These are phyloP conservation scores for Lecanicillium sp. DNA, from an alignment of 2,329 filamentous ascomycete genomes.

Conservation along the genomic window DNA sequence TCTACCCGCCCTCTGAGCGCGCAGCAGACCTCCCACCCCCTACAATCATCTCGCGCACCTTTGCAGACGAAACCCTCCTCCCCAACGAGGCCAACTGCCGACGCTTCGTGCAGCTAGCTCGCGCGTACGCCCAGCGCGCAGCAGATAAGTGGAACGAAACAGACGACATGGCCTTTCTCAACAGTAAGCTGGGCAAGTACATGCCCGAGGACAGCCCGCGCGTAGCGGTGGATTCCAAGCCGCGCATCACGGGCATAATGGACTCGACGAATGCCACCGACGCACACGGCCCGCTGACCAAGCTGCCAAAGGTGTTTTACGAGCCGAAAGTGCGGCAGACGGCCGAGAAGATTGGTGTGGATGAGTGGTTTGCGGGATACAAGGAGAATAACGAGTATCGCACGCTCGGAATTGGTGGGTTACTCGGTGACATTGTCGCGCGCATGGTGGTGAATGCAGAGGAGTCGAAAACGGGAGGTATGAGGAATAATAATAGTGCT, in stretches of 20 bases:
- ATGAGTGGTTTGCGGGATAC: conserved; percentile 92
- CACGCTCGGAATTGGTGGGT: conserved; percentile 74
- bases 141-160: conserved; percentile 67
- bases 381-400: conserved; percentile 79
- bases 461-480: conserved; percentile 4
- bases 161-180: conserved; percentile 77
- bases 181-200: conserved; percentile 69
- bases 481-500: conserved; percentile 2
- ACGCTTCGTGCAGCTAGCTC: conserved; percentile 60
- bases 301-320: conserved; percentile 80
- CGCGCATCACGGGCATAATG: conserved; percentile 82
- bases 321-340: conserved; percentile 62
- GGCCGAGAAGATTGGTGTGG: conserved; percentile 67
- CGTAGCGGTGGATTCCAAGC: conserved; percentile 76
- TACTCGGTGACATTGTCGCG: conserved; percentile 75
- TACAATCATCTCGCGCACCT: conserved; percentile 56
- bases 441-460: conserved; percentile 63
- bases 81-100: conserved; percentile 70
- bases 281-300: conserved; percentile 68
- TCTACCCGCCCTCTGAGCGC: conserved; percentile 54
- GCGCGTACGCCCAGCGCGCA: conserved; percentile 63
- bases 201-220: conserved; percentile 64
- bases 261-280: conserved; percentile 86
- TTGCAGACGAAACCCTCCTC: conserved; percentile 68
- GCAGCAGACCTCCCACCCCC: conserved; percentile 45